These are phyloP conservation scores for Fraxinus pennsylvanica DNA, from an alignment of 257 asterid species.

Conservation along the genomic window DNA sequence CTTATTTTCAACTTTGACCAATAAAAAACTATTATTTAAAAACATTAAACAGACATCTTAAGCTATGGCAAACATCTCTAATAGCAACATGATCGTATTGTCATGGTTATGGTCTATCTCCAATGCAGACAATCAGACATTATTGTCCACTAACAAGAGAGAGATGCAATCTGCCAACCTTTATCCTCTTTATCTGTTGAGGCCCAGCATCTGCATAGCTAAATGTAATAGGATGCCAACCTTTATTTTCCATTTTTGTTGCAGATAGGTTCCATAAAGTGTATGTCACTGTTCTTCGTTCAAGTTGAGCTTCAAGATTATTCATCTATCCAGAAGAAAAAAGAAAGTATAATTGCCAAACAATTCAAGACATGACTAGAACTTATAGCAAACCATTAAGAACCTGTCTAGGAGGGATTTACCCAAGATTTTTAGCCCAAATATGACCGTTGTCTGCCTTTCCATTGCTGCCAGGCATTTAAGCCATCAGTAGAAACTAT, in stretches of 20 bases:
- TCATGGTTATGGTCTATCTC: neutral
- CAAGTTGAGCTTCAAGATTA: conserved; percentile 77
- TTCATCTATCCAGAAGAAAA: conserved; percentile 51
- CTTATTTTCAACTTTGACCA: neutral
- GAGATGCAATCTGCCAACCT: conserved; percentile 43
- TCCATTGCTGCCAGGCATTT: no score
- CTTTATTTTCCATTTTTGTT: conserved; percentile 50
- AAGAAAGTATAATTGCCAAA: conserved; percentile 7
- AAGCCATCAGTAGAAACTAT: no score
- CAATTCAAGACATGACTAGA: conserved; percentile 5
- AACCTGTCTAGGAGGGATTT: no score
- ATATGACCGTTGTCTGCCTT: no score
- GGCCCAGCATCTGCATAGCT: conserved; percentile 66
- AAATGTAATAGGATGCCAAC: conserved; percentile 91
- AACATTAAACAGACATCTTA: neutral
- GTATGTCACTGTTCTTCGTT: conserved; percentile 86
- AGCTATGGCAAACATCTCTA: neutral
- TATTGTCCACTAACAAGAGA: neutral
- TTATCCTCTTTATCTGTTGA: conserved; percentile 66
- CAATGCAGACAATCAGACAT: neutral
- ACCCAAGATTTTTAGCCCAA: no score
- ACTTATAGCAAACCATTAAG: neutral
- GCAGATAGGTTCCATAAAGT: conserved; percentile 76
- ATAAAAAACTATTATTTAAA: neutral
- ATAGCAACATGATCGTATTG: neutral